These are phyloP conservation scores for Antitrichia curtipendula DNA, from an alignment of 225 moss, liverwort and hornwort species.

Conservation along the genomic window DNA sequence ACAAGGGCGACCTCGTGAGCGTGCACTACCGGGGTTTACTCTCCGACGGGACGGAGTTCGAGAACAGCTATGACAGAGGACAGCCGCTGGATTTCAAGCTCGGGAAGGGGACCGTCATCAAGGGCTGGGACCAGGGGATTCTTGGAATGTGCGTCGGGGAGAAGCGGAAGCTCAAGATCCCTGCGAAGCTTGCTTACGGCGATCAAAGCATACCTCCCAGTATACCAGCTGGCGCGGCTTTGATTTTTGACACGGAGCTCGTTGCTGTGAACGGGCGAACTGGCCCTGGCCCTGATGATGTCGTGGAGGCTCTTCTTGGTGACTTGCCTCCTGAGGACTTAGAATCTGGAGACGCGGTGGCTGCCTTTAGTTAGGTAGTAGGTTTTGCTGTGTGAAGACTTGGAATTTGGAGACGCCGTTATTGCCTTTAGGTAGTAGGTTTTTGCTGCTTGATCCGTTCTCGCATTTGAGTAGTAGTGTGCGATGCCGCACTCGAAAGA, in stretches of 20 bases:
- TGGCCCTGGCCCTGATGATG: slow-evolving; percentile 28
- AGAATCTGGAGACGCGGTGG: not conserved
- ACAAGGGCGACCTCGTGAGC: slow-evolving; percentile 81
- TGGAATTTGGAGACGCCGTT: not conserved
- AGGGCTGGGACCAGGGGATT: slow-evolving; percentile 92
- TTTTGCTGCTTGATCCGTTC: slow-evolving; percentile 9
- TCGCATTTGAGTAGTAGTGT: not conserved
- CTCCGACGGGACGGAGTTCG: slow-evolving; percentile 76
- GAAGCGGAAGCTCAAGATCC: slow-evolving; percentile 89
- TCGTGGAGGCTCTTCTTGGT: slow-evolving; percentile 16
- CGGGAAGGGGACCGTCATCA: slow-evolving; percentile 65
- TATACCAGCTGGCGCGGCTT: slow-evolving; percentile 79
- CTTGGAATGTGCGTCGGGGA: slow-evolving; percentile 89
- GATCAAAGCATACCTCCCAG: slow-evolving; percentile 39
- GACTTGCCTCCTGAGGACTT: not conserved
- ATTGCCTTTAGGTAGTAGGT: not conserved
- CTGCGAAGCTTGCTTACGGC: slow-evolving; percentile 76
- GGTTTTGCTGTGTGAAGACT: not conserved
- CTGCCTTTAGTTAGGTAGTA: not conserved
- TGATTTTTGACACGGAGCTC: slow-evolving; percentile 92
- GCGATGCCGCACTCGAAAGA: not conserved
- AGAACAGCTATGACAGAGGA: slow-evolving; percentile 56
- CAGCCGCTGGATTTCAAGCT: slow-evolving; percentile 85
- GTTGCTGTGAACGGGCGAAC: slow-evolving; percentile 74
- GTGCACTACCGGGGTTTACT: slow-evolving; percentile 84